Evolutionary conservation across 805 yeast genomes (phyloP).

Genomic region (Sungouiella thailandica): DNA sequence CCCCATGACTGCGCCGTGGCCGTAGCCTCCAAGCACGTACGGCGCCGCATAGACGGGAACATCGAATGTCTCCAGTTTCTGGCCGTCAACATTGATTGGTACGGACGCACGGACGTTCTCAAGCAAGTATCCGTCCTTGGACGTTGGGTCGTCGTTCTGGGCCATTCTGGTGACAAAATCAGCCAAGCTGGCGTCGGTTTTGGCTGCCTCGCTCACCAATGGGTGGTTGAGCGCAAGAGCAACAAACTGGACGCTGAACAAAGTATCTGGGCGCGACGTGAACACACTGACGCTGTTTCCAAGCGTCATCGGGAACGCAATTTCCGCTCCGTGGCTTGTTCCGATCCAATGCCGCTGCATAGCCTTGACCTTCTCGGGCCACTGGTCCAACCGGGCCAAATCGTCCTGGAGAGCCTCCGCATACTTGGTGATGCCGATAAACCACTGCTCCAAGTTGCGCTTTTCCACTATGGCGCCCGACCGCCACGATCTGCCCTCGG

Average conservation of each 20-base stretch:
- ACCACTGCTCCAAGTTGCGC: constrained; percentile 83
- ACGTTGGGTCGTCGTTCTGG: constrained; percentile 35
- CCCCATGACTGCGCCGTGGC: constrained; percentile 96
- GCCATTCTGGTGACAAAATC: constrained; percentile 46
- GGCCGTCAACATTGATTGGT: constrained; percentile 49
- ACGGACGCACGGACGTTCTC: constrained; percentile 40
- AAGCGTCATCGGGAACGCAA: constrained; percentile 42
- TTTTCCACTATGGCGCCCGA: constrained; percentile 95
- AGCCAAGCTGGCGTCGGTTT: constrained; percentile 35
- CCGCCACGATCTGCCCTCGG: constrained; percentile 90
- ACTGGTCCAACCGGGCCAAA: constrained; percentile 51
- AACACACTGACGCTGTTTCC: constrained; percentile 45
- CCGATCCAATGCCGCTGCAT: constrained; percentile 98
- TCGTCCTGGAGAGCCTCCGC: constrained; percentile 67
- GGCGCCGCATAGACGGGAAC: constrained; percentile 88
- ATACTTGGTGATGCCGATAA: constrained; percentile 79
- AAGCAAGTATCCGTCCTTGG: constrained; percentile 54
- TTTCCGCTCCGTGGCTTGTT: constrained; percentile 71
- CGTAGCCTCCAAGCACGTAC: constrained; percentile 78
- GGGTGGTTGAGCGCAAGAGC: constrained; percentile 77
- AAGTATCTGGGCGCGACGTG: constrained; percentile 89
- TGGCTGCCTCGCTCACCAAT: constrained; percentile 38
- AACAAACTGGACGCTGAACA: constrained; percentile 75
- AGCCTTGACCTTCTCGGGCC: constrained; percentile 86
- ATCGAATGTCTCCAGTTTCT: constrained; percentile 10